Percentiles rank a stretch among this genome's conserved stretches.
Evolutionary conservation across 148 eudicot species (phyloP).

Genomic region (Heliosperma pusillum): DNA sequence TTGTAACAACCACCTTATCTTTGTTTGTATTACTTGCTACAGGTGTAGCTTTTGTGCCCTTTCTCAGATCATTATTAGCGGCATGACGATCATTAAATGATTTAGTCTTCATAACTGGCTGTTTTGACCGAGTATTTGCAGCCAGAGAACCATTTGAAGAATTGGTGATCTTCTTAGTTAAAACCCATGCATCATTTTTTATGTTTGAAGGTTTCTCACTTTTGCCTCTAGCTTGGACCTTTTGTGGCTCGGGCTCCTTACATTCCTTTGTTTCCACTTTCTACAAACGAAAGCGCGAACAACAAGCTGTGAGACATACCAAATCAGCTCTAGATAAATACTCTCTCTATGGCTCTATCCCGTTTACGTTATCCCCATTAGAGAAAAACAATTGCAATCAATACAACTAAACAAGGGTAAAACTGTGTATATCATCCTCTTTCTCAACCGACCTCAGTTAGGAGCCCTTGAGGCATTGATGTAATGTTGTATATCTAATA

Average conservation of each 20-base stretch:
- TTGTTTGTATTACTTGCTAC: conserved; percentile 27
- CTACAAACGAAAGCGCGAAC: conserved; percentile 16
- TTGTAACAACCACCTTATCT: conserved; percentile 40
- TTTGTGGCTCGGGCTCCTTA: conserved; percentile 36
- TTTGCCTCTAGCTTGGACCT: conserved; percentile 37
- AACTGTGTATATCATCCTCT: neutral
- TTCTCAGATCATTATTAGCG: conserved; percentile 29
- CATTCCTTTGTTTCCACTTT: conserved; percentile 34
- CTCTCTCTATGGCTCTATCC: neutral
- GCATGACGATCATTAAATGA: conserved; percentile 43
- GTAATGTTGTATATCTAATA: neutral
- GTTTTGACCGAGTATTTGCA: conserved; percentile 36
- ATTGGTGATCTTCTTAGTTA: conserved; percentile 36
- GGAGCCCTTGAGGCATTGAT: neutral
- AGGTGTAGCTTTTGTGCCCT: conserved; percentile 34
- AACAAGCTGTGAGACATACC: conserved; percentile 9
- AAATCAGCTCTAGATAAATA: neutral
- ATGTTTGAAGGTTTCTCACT: conserved; percentile 37
- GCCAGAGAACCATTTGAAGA: conserved; percentile 49
- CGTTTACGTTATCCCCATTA: too few relatives aligned
- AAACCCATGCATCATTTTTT: conserved; percentile 20
- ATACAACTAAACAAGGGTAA: neutral
- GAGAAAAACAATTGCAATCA: neutral
- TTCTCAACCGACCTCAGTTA: neutral
- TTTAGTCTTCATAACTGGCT: conserved; percentile 37